phyloP scores from a whole-genome alignment of 805 yeast species.

The Starmerella apicola region DNA sequence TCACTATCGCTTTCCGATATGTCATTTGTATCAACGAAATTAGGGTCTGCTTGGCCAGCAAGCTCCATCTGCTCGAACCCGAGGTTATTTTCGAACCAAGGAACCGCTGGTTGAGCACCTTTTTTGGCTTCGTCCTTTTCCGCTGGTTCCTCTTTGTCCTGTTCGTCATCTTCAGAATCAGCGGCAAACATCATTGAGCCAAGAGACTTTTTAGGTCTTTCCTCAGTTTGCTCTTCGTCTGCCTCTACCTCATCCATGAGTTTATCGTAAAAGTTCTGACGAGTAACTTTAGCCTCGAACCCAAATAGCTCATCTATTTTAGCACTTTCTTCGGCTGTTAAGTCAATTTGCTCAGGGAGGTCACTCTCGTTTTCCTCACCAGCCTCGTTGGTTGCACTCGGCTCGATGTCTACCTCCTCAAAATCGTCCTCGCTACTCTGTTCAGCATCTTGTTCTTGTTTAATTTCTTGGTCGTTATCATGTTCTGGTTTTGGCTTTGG shows the following conservation, averaged over 20 bases:
- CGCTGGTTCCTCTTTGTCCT: neutral
- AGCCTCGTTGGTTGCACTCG: conserved; percentile 2
- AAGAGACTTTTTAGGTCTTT: neutral
- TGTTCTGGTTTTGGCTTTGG: conserved; percentile 27
- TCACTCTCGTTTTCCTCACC: neutral
- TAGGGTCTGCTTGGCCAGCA: neutral
- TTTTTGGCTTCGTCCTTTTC: neutral
- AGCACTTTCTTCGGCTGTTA: conserved; percentile 7
- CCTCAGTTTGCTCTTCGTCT: conserved; percentile 4
- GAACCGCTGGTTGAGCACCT: conserved; percentile 2
- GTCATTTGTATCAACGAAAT: conserved; percentile 35
- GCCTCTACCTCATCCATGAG: conserved; percentile 7
- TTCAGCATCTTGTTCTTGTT: conserved; percentile 7
- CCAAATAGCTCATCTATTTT: conserved; percentile 16
- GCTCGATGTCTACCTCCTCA: conserved; percentile 50
- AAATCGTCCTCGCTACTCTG: conserved; percentile 41
- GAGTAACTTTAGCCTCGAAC: conserved; percentile 22
- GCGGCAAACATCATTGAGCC: conserved; percentile 3
- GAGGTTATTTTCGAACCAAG: conserved; percentile 10
- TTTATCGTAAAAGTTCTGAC: conserved; percentile 19
- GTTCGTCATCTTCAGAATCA: conserved; percentile 20
- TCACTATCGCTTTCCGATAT: conserved; percentile 9
- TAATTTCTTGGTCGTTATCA: conserved; percentile 4
- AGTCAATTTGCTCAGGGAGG: conserved; percentile 2
- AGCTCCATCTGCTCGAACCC: conserved; percentile 12